Base-by-base conservation (phyloP, 2,329 filamentous ascomycete species). In the Penicillium crustosum region DNA sequence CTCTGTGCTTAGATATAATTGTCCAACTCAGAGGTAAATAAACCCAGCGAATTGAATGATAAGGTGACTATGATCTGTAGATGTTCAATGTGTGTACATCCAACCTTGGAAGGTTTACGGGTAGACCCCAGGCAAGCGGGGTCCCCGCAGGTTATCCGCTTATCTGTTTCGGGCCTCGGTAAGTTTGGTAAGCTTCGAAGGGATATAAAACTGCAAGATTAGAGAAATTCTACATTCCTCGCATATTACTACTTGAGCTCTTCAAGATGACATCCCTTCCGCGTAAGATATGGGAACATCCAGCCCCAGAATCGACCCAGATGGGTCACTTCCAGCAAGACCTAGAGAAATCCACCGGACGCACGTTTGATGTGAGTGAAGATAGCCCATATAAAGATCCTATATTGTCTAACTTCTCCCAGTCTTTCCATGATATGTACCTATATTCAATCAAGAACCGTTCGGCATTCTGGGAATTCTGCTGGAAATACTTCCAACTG, bases 401-500 rank as follows among this genome's bases (percentile, higher is more conserved):
- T 3, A 13, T n/a, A n/a, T 25, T 8, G 39, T 35, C 36, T 55
- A 35, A 58, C 45, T 15, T 9, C 3, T n/a, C 7, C 21, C 17
- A 65, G 63, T 29, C 55, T 3, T 94, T 88, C 71, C 74, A 83
- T 52, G 86, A 91, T 17, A 78, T 95, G 7, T 87, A 92, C 70
- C 73, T 81, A 56, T 94, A 85, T 80, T 91, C 89, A 25, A 79
- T 88, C 59, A 73, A 80, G 17, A 78, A 84, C 35, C 84, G 86
- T 36, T 73, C 79, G 10, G 80, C 84, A 45, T 93, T 93, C 76
- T 92, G 84, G 80, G 78, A 79, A 7, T 82, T 86, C 59, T 73
- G 87, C 49, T 90, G 89, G 76, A 77, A 84, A 25, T 80, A 79
- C 52, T 77, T 83, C 59, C 79, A 82, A 48, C 76, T 88, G 55